These are phyloP conservation scores for Silene conica DNA, from an alignment of 148 eudicot species.

Conservation along the genomic window DNA sequence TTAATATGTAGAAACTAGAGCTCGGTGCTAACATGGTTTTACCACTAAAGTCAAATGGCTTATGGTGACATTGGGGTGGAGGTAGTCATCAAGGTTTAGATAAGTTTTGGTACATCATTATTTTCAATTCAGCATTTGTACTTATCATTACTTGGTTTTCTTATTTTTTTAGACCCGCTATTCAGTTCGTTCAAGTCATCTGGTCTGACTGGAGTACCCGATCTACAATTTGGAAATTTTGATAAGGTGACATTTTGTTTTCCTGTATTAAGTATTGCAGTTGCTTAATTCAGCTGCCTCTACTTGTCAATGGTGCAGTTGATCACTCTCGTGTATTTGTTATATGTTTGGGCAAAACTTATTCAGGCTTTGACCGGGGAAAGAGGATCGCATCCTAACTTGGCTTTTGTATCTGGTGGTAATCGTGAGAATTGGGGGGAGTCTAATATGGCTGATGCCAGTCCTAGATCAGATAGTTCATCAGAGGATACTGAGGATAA, in stretches of 20 bases:
- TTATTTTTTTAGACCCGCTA: conserved; percentile 37
- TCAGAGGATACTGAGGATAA: conserved; percentile 69
- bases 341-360: background rate
- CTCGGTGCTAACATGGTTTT: background rate
- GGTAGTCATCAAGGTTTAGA: background rate
- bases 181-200: conserved; percentile 50
- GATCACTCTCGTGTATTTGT: background rate
- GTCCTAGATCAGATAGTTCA: conserved; percentile 79
- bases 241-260: conserved; percentile 44
- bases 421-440: conserved; percentile 69
- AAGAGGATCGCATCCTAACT: conserved; percentile 37
- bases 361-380: conserved; percentile 36
- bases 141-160: background rate
- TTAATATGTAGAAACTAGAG: background rate
- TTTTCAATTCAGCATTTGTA: background rate
- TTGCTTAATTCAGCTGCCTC: background rate
- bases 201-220: conserved; percentile 39
- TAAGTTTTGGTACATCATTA: background rate
- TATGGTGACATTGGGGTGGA: background rate
- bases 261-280: background rate
- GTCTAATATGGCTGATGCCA: conserved; percentile 67
- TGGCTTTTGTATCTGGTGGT: conserved; percentile 37
- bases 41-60: background rate
- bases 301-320: background rate
- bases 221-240: conserved; percentile 53